Base-by-base conservation (phyloP, 305 asterid genomes). In the Fraxinus greggii region DNA sequence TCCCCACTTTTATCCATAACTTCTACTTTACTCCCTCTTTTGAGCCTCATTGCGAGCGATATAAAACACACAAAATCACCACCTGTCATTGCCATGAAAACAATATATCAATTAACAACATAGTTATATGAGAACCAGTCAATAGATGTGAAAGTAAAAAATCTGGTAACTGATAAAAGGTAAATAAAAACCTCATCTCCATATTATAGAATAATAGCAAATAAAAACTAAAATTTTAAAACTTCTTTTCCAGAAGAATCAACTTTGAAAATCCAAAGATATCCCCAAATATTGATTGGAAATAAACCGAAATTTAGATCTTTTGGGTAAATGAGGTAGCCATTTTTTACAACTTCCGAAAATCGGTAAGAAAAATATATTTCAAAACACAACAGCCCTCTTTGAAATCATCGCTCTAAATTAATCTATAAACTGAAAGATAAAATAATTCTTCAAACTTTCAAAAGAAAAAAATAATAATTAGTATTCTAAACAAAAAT, bases 21-120 rank as follows among this genome's bases (percentile, higher is more conserved):
- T 91, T 95, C 98, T 78, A 93, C 98, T 81, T 79, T 87, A 69
- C 89, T 93, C 74, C 97, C 95, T 84, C 79, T 88, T 80, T 80
- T 90, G 82, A 93, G 80, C 86, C 87, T 91, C 97, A 92, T 93
- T 61, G 7, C 81, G 26, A 83, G 69, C 36, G 48, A 86, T 63
- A 40, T 81, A 17, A 75, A 65, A 76, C 69, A 42, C 84, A 77
- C 45, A 59, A 82, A 79, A 81, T 74, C 81, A 84, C 29, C 81
- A 82, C 89, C 98, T 92, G 94, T 13, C 3, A 48, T 83, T 74
- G 77, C 81, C 56, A 77, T 1, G 42, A 31, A 29, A 65, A 29
- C 13, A 24, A 69, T 9, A 85, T 59, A 72, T 77, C 24, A 80
- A 21, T 56, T 15, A 79, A 78, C 40, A 35, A 51, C 56, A 73